These are phyloP conservation scores for Hymenoscyphus salicellus DNA, from an alignment of 2,329 filamentous ascomycete species.

Conservation along the genomic window DNA sequence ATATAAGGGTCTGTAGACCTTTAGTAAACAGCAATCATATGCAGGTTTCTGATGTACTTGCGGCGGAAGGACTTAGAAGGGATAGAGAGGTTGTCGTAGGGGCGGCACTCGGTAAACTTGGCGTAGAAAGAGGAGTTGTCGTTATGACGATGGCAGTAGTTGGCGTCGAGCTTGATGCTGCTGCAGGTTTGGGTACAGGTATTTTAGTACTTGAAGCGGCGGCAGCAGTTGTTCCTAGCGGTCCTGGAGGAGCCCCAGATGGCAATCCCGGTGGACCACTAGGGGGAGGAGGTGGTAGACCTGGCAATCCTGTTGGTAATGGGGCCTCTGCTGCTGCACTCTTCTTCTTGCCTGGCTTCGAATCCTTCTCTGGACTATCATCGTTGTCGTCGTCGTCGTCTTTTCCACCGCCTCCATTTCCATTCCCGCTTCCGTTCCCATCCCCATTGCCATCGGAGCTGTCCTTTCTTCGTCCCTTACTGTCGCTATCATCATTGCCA, in stretches of 20 bases:
- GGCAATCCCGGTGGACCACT: conserved; percentile 7
- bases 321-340: neutral
- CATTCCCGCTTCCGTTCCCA: conserved; percentile 5
- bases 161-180: neutral
- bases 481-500: conserved; percentile 1
- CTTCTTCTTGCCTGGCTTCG: neutral
- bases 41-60: neutral
- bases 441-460: conserved; percentile 9
- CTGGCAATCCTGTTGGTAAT: neutral
- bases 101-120: neutral
- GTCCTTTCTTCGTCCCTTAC: conserved; percentile 1
- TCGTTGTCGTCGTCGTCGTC: neutral
- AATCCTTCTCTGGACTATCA: conserved; percentile 10
- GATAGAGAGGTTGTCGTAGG: neutral
- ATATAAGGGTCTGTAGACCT: too few relatives aligned
- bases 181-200: neutral
- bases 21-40: neutral
- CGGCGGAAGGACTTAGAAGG: neutral
- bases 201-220: too few relatives aligned
- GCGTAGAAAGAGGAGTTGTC: neutral
- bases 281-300: neutral
- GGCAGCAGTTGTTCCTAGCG: too few relatives aligned
- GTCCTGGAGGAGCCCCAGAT: neutral
- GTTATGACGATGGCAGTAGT: conserved; percentile 3
- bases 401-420: conserved; percentile 9